Evolutionary conservation across 2,329 filamentous ascomycete species (phyloP).

Genomic region (Ophiobolus disseminans): DNA sequence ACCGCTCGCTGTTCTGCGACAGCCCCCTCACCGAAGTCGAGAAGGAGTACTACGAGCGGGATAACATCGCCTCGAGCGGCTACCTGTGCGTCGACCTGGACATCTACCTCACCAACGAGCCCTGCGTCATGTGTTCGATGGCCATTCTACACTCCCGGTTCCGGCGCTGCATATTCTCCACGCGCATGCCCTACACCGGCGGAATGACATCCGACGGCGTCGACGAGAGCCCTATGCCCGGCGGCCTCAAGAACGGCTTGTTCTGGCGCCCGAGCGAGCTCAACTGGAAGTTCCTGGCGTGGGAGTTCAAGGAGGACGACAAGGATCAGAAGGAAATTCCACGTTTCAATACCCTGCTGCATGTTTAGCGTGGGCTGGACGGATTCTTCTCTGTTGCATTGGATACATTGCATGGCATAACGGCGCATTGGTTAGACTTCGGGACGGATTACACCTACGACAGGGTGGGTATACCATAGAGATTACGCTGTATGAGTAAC

Average conservation of each 20-base stretch:
- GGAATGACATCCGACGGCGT: conserved; percentile 76
- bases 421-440: conserved; percentile 26
- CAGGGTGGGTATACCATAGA: conserved; percentile 1
- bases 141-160: conserved; percentile 93
- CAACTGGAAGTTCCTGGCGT: conserved; percentile 85
- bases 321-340: conserved; percentile 10
- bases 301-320: conserved; percentile 67
- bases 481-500: not conserved
- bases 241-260: conserved; percentile 62
- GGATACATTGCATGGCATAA: conserved; percentile 32
- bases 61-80: conserved; percentile 75
- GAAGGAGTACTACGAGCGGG: conserved; percentile 62
- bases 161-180: conserved; percentile 80
- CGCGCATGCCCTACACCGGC: conserved; percentile 80
- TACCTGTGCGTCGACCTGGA: conserved; percentile 95
- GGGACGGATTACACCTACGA: not conserved
- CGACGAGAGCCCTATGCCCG: conserved; percentile 13
- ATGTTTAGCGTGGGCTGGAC: conserved; percentile 31
- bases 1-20: conserved; percentile 67
- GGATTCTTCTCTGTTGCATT: conserved; percentile 22
- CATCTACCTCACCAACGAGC: conserved; percentile 93
- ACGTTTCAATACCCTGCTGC: conserved; percentile 34
- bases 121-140: conserved; percentile 97
- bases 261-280: conserved; percentile 74
- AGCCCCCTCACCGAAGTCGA: conserved; percentile 73